Evolutionary conservation across 2,329 filamentous ascomycete genomes (phyloP), one percentile per base, ranked within the genome.

Genomic region (Xylariaceae sp.): DNA sequence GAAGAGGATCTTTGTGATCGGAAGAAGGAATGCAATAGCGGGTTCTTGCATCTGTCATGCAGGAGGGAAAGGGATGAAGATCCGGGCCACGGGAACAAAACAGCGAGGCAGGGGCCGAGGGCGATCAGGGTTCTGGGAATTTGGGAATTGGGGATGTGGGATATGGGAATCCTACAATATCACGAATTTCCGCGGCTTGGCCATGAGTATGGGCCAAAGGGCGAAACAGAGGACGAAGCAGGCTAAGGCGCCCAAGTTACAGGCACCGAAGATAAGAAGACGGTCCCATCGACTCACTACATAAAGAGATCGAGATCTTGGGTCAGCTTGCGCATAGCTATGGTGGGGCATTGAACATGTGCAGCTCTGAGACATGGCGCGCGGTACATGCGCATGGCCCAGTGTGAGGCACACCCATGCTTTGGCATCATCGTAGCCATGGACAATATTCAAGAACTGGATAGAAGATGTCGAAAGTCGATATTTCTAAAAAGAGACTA

Each of bases 201-300:
- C 69, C 55, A 87, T 79, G 56, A 96, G 77, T 49, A 91, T 77
- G 44, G 91, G 91, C 71, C 95, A 92, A 46, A 97, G 75, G 58
- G 85, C 85, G 72, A 97, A 95, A 75, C 88, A 91, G 60, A 95
- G 82, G 65, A 94, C 82, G 74, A 98, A 97, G 74, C 94, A 92
- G 56, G 87, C 88, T 54, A 89, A 76, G 53, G 93, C 90, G 50
- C 86, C 90, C 58, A 95, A 69, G 69, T 95, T 95, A 73, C 92
- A 94, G 63, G 85, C 89, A 55, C 80, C 85, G 69, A 98, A 98
- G 61, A 97, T 80, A 66, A 98, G 77, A 64, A 97, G 73, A 47
- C 92, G 87, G 71, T 98, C 93, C 93, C 92, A 97, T 72, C 92
- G 82, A 72, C 89, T 95, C 74, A 98, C 93, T 97, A 57, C 48